Base-by-base conservation (phyloP, 1,284 basidiomycete genomes). In the Puccinia horiana region DNA sequence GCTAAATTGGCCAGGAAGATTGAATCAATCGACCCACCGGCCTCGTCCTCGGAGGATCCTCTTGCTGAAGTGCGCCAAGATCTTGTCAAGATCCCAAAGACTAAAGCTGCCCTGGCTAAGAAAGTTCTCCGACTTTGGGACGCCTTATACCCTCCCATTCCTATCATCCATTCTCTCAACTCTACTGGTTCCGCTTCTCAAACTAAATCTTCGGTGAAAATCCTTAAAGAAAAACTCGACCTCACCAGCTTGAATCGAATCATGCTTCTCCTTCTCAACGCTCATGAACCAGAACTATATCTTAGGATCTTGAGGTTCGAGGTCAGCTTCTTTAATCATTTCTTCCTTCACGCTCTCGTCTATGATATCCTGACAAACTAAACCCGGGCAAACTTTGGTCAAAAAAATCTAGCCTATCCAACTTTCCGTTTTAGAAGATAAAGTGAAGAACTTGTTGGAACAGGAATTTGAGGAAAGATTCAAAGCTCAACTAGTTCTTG, bases 291-390 rank as follows among this genome's bases (percentile, higher is more conserved):
- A 0, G 32, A 54, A 26, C 69, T 79, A 23, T 79, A 79, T 56
- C 32, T 79, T 12, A 44, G 58, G n/a, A 69, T 79, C 32, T 54
- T 79, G 65, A 47, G 77, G 52, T 79, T 69, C 54, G 77, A 79
- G 65, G 77, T 79, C 32, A 14, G 77, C 20, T 26, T 3, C 29
- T 29, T 35, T 49, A 18, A 16, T 35, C 32, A 11, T 54, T 42
- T 35, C 14, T 44, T 52, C 32, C n/a, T 37, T 35, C 49, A 12
- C 49, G 11, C 20, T 54, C 23, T 54, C n/a, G 52, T 54, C 52
- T 47, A 11, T 47, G 12, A 47, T 47, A 47, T 18, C 44, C 44
- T 47, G 8, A 11, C 11, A 2, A 47, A n/a, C n/a, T 18, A 47
- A 11, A 47, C 44, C n/a, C 18, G 1, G 6, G n/a, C 20, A 23